Conservation (phyloP, 805 yeast species). For the Wickerhamomyces subpelliculosus region DNA sequence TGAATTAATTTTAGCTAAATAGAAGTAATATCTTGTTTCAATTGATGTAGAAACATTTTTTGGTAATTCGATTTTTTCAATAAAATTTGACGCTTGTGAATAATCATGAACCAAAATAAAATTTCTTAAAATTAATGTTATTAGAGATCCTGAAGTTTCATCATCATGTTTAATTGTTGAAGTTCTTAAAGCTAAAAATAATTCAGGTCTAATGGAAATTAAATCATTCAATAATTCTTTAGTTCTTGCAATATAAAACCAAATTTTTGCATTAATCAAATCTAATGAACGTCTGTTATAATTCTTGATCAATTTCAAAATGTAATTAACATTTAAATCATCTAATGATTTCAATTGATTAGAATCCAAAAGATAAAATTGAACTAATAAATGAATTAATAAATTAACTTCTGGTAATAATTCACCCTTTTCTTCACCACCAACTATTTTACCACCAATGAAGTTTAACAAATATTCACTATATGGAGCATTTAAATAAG, state of each 20-base stretch:
- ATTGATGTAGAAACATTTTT: constrained; percentile 77
- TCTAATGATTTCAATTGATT: constrained; percentile 42
- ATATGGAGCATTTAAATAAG: constrained; percentile 46
- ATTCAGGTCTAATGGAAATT: constrained; percentile 55
- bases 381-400: constrained; percentile 72
- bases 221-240: constrained; percentile 54
- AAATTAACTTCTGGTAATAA: constrained; percentile 75
- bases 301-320: constrained; percentile 40
- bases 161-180: constrained; percentile 88
- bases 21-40: constrained; percentile 87
- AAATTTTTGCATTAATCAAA: constrained; percentile 78
- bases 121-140: constrained; percentile 79
- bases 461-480: constrained; percentile 35
- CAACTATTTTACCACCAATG: constrained; percentile 27
- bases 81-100: constrained; percentile 80
- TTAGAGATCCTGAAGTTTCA: constrained; percentile 84
- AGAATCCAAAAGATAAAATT: constrained; percentile 65
- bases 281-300: constrained; percentile 83
- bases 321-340: constrained; percentile 44
- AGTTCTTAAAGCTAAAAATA: constrained; percentile 73
- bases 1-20: constrained; percentile 83
- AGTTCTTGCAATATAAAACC: constrained; percentile 85
- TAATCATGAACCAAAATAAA: constrained; percentile 75
- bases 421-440: constrained; percentile 29
- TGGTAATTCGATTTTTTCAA: constrained; percentile 86